Evolutionary conservation across 2,329 filamentous ascomycete species (phyloP).

Genomic region (Neofusicoccum sp.): DNA sequence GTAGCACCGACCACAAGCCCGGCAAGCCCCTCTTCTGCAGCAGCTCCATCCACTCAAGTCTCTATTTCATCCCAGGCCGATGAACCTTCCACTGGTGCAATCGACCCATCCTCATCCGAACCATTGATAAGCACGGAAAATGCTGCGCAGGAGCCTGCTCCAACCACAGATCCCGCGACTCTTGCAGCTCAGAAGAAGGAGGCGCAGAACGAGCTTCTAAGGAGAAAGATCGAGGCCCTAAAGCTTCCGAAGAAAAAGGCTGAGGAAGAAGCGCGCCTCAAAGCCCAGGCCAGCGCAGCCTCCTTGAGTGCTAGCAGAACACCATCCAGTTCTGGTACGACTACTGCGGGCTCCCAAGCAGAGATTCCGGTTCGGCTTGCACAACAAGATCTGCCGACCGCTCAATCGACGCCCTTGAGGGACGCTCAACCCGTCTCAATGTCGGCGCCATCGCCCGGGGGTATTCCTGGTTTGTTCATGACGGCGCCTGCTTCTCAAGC

Average conservation of each 20-base stretch:
- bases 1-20: background rate
- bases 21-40: background rate
- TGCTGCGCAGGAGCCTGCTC: background rate
- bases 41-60: background rate
- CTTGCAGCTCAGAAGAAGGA: slow-evolving; percentile 50
- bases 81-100: no score
- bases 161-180: slow-evolving; percentile 3
- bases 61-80: background rate
- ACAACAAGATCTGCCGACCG: background rate
- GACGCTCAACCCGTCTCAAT: slow-evolving; percentile 10
- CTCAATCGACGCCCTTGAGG: background rate
- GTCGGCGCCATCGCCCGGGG: slow-evolving; percentile 28
- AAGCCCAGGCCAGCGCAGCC: slow-evolving; percentile 11
- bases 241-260: slow-evolving; percentile 12
- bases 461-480: slow-evolving; percentile 56
- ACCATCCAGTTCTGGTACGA: background rate
- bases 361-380: slow-evolving; percentile 2
- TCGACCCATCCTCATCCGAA: no score
- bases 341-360: background rate
- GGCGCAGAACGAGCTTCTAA: slow-evolving; percentile 71
- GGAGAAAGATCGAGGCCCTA: slow-evolving; percentile 73
- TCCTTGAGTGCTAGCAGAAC: slow-evolving; percentile 8
- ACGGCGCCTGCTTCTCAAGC: slow-evolving; percentile 24
- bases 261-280: slow-evolving; percentile 12
- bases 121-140: background rate